Percentiles rank a stretch among this genome's conserved stretches.
phyloP scores from a whole-genome alignment of 768 basidiomycete genomes.

The Suillus lakei region DNA sequence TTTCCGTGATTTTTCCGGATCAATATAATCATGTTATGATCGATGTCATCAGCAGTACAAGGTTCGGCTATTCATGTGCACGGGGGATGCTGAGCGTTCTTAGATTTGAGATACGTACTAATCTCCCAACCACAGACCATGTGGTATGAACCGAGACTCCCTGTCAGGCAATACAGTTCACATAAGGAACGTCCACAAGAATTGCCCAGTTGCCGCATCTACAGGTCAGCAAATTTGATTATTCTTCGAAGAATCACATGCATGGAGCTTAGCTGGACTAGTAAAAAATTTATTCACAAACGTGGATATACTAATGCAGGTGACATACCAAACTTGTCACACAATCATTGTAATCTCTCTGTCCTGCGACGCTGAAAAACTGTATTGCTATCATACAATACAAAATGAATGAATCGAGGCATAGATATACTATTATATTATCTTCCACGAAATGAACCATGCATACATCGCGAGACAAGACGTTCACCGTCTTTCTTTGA shows the following conservation, averaged over 20 bases:
- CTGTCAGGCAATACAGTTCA: neutral
- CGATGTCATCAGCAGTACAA: neutral
- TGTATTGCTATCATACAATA: neutral
- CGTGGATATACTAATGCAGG: neutral
- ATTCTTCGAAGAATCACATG: neutral
- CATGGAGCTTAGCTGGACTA: neutral
- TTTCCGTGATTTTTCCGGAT: neutral
- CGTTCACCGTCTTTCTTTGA: constrained; percentile 67
- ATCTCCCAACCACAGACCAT: neutral
- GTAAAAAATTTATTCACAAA: neutral
- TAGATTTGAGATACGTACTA: neutral
- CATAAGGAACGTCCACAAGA: neutral
- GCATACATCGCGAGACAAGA: neutral
- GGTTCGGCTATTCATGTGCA: neutral
- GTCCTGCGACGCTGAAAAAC: neutral
- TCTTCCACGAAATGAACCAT: neutral
- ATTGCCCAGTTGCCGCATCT: neutral
- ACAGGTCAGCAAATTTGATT: neutral
- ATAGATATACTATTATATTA: constrained; percentile 2
- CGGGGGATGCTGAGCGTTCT: neutral
- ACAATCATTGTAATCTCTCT: neutral
- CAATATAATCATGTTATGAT: neutral
- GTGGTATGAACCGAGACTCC: neutral
- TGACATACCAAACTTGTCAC: neutral
- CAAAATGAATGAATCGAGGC: neutral